Evolutionary conservation across 352 stramenopile species (phyloP), one percentile per base, ranked within the genome.

Genomic region (Phytophthora fragariae): DNA sequence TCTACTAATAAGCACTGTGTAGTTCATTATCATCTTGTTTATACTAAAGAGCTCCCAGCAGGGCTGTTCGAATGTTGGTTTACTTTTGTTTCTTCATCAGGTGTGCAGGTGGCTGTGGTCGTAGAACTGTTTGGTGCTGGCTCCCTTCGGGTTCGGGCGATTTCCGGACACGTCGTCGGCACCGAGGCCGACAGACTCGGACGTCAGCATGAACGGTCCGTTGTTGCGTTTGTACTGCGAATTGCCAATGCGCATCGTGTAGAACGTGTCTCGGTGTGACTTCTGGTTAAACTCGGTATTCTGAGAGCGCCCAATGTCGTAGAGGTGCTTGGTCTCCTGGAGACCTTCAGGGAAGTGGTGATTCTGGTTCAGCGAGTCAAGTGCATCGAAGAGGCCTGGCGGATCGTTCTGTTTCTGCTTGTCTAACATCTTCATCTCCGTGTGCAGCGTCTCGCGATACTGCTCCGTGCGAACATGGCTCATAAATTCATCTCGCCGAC

Each of bases 401-500:
- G 67, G 57, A 12, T 82, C 69, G 21, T 61, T 73, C 47, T 77
- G 80, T 65, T 89, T 93, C 57, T 91, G 92, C 66, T 88, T 93
- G 56, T 93, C 84, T 47, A 90, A 69, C 54, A 92, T 89, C 59
- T 91, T 86, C 78, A 95, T 92, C 77, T 97, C 91, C 46, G 87
- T 90, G 70, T 88, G 80, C 49, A 98, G 73, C 9, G 89, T 88
- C 74, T 96, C 88, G 31, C 92, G 86, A 74, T 97, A 98, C 65
- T 97, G 89, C 75, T 98, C 90, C 10, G 93, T 97, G 66, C 91
- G 85, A 61, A 97, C 85, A 47, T 92, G 89, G 70, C 86, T 96
- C 77, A 96, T 97, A 65, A 98, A 98, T 50, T 98, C 92, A 59
- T 97, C 93, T 59, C 88, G 83, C 35, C 95, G 95, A 60, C 80